phyloP scores from a whole-genome alignment of 345 rosid species.

The Eucalyptus tenuipes region DNA sequence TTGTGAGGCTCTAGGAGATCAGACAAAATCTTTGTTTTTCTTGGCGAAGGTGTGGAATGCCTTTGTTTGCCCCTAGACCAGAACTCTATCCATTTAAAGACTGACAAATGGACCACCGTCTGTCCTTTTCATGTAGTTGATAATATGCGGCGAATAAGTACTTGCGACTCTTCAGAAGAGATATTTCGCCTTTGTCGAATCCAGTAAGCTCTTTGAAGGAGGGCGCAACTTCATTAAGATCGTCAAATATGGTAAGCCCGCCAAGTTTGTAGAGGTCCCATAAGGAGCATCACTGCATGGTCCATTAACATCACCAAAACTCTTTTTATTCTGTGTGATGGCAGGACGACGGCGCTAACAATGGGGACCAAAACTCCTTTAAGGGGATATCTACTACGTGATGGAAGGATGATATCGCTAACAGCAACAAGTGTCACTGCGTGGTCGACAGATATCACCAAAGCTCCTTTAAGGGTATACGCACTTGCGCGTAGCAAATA shows the following conservation, averaged over 20 bases:
- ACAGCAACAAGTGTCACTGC: not conserved
- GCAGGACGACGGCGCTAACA: not conserved
- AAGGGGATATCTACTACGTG: not conserved
- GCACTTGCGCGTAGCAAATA: too few species aligned
- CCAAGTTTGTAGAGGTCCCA: not conserved
- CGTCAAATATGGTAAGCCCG: not conserved
- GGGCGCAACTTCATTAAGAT: not conserved
- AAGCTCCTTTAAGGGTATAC: too few species aligned
- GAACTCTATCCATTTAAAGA: not conserved
- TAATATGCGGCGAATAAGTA: not conserved
- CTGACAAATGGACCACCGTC: not conserved
- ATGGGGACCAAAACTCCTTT: not conserved
- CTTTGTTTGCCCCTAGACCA: not conserved
- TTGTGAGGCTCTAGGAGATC: not conserved
- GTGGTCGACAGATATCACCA: too few species aligned
- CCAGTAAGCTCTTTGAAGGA: not conserved
- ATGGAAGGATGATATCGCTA: not conserved
- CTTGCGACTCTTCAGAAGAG: not conserved
- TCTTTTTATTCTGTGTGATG: not conserved
- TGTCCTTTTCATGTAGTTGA: not conserved
- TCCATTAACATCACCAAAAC: not conserved
- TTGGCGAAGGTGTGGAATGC: not conserved
- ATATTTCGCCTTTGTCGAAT: not conserved
- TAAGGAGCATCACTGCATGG: not conserved
- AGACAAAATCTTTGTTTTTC: not conserved